These are phyloP conservation scores for Diutina ranongensis DNA, from an alignment of 1,139 yeast genomes.

Conservation along the genomic window DNA sequence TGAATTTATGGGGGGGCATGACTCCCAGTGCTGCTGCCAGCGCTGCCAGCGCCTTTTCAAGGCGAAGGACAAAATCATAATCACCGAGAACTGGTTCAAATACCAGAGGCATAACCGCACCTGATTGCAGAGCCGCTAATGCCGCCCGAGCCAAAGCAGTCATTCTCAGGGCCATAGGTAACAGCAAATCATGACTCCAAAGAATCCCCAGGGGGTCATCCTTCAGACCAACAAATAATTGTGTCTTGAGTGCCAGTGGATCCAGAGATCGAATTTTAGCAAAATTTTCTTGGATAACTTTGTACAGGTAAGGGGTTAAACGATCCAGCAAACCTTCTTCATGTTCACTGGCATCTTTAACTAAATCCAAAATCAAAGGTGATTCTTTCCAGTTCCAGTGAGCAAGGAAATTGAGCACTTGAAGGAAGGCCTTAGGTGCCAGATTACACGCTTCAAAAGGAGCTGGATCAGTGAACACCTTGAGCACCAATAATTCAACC, in stretches of 20 bases:
- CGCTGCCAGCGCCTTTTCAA: conserved; percentile 31
- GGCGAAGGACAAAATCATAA: conserved; percentile 63
- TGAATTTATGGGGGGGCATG: conserved; percentile 42
- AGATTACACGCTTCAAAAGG: conserved; percentile 76
- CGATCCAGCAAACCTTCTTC: conserved; percentile 42
- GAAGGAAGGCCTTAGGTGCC: conserved; percentile 68
- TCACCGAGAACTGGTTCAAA: conserved; percentile 78
- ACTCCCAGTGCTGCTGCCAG: conserved; percentile 43
- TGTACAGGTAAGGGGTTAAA: conserved; percentile 50
- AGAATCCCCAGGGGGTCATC: conserved; percentile 75
- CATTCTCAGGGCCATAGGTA: conserved; percentile 77
- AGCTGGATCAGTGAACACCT: conserved; percentile 78
- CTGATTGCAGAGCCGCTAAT: conserved; percentile 28
- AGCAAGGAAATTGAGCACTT: conserved; percentile 59
- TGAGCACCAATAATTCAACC: conserved; percentile 70
- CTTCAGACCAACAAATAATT: conserved; percentile 71
- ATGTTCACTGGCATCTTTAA: conserved; percentile 29
- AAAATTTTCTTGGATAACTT: conserved; percentile 54
- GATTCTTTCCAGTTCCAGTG: conserved; percentile 93
- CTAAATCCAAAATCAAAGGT: conserved; percentile 66
- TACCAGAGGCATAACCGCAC: conserved; percentile 21
- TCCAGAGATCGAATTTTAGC: conserved; percentile 57
- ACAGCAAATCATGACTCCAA: conserved; percentile 63
- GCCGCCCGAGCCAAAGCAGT: conserved; percentile 84
- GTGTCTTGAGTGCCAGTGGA: conserved; percentile 71